Base-by-base conservation (phyloP, 2,329 filamentous ascomycete species). In the Fusarium scirpi region DNA sequence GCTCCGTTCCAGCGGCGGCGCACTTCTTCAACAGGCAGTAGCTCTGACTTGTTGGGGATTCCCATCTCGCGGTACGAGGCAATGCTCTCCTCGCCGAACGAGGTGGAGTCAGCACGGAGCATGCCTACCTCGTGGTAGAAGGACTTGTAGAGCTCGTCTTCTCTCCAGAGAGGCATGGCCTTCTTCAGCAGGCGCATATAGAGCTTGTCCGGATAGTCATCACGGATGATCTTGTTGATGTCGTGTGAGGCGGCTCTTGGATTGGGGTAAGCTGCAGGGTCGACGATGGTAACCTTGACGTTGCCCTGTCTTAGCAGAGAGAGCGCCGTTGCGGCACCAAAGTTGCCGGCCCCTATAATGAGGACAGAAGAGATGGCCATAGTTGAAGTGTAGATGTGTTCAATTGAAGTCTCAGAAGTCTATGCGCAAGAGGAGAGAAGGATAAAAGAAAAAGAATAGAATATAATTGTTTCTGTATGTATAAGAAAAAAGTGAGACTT, bases 101-200 rank as follows among this genome's bases (percentile, higher is more conserved):
- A 80, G 29, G 77, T 78, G 2, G 76, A 63, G 58, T 83, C 81
- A 12, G 77, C 81, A 34, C 81, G 76, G 8, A 82, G 75, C 86
- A 88, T 88, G 12, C 89, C 88, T 0, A 86, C 86, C 69, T 86
- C 83, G 72, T 90, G 86, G 74, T 89, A 90, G 66, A 80, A 85
- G 7, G 74, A 57, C 49, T 81, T 82, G 78, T 87, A 87, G n/a
- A 89, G 80, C 2, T 84, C 82, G 51, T 86, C 82, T 20, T 70
- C 51, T 38, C 80, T 74, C 81, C 81, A 83, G 53, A 74, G 69
- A 20, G 78, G 76, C 81, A 83, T 82, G 65, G 81, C 81, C 65
- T 78, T 78, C 46, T 75, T 75, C 53, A 82, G 76, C 78, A 82
- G 79, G 47, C 74, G 75, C 77, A 82, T 82, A 70, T 82, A 82